These are phyloP conservation scores for Euphrasia confusa DNA, from an alignment of 257 asterid species.

Conservation along the genomic window DNA sequence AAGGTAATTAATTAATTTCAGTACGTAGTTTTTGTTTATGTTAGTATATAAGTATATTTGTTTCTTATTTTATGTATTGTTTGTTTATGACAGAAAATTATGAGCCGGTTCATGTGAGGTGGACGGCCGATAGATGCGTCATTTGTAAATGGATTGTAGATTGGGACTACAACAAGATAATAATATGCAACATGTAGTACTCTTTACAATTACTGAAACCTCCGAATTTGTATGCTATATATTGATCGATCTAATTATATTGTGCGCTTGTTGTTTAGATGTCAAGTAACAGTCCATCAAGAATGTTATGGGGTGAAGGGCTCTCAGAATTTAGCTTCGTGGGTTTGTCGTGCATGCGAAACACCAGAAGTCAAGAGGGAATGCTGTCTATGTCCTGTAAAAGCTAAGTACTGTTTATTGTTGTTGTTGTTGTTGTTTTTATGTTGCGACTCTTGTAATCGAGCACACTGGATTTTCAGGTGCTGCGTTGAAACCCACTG, in stretches of 20 bases:
- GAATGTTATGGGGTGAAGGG: conserved; percentile 84
- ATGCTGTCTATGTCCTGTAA: conserved; percentile 94
- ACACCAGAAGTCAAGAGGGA: conserved; percentile 75
- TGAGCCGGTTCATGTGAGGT: conserved; percentile 62
- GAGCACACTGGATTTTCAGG: conserved; percentile 47
- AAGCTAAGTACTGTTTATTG: conserved; percentile 44
- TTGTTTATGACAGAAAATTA: conserved; percentile 53
- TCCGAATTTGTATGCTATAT: neutral
- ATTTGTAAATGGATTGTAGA: conserved; percentile 98
- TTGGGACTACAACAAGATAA: conserved; percentile 91
- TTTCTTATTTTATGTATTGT: conserved; percentile 4
- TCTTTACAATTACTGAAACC: neutral
- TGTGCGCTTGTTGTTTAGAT: conserved; percentile 43
- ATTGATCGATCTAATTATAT: conserved; percentile 4
- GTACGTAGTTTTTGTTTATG: neutral
- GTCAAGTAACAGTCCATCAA: conserved; percentile 95
- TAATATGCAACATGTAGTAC: conserved; percentile 84
- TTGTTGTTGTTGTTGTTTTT: neutral
- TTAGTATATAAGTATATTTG: neutral
- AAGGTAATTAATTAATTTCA: conserved; percentile 41
- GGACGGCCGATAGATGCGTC: conserved; percentile 97
- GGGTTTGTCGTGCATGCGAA: conserved; percentile 98
- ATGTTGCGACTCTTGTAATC: conserved; percentile 5
- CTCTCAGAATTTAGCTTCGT: conserved; percentile 61
- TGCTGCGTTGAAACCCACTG: conserved; percentile 94